phyloP scores from a whole-genome alignment of 805 yeast species.

The Starmerella stigmatis region DNA sequence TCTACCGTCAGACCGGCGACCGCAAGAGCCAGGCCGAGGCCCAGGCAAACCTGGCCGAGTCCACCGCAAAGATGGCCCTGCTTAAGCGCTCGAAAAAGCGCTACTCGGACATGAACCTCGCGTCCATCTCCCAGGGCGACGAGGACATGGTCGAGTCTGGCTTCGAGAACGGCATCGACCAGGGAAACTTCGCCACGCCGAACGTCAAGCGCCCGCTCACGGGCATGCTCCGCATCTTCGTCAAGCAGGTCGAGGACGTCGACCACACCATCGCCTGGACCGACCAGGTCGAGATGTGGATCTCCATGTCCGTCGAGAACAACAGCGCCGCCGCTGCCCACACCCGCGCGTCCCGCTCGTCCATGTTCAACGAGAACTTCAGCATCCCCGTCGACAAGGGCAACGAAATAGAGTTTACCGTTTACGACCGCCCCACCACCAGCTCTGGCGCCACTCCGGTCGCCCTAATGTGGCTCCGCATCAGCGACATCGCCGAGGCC shows the following conservation, averaged over 20 bases:
- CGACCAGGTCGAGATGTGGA: conserved; percentile 80
- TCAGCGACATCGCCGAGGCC: conserved; percentile 90
- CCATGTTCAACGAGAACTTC: conserved; percentile 69
- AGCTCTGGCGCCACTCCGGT: conserved; percentile 46
- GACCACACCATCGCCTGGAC: conserved; percentile 75
- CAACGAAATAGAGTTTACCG: conserved; percentile 79
- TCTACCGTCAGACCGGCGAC: conserved; percentile 88
- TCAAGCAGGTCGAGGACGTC: conserved; percentile 72
- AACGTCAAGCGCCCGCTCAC: conserved; percentile 70
- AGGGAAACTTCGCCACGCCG: conserved; percentile 54
- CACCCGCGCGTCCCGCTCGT: conserved; percentile 53
- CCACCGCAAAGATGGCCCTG: conserved; percentile 73
- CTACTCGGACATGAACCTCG: conserved; percentile 77
- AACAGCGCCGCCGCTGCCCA: conserved; percentile 44
- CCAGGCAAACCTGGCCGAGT: conserved; percentile 73
- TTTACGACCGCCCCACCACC: conserved; percentile 48
- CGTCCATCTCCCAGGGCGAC: conserved; percentile 24
- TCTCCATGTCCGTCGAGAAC: conserved; percentile 29
- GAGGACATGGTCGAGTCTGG: conserved; percentile 13
- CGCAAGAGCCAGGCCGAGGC: conserved; percentile 76
- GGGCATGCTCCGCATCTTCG: conserved; percentile 65
- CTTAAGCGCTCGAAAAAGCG: conserved; percentile 74
- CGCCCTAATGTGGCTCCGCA: conserved; percentile 81
- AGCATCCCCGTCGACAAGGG: conserved; percentile 77
- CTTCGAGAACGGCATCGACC: conserved; percentile 18